These are phyloP conservation scores for Calendula officinalis DNA, from an alignment of 129 eudicot species.

Conservation along the genomic window DNA sequence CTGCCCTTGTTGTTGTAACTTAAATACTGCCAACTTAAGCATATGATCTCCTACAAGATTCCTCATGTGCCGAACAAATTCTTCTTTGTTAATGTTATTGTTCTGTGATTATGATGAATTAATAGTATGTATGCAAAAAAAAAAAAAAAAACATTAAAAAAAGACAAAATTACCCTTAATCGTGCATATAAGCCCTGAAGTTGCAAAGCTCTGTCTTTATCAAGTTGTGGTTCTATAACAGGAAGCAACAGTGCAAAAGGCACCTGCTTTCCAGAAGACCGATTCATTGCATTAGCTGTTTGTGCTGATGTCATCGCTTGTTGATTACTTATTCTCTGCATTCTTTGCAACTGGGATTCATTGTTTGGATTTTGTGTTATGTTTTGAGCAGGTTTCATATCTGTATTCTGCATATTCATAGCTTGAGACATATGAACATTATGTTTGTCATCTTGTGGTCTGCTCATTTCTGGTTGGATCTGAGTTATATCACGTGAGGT, in stretches of 20 bases:
- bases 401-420: conserved; percentile 39
- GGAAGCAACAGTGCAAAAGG: conserved; percentile 82
- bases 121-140: background rate
- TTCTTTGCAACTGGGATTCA: conserved; percentile 38
- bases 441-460: conserved; percentile 42
- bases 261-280: conserved; percentile 46
- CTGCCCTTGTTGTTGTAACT: conserved; percentile 76
- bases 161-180: conserved; percentile 43
- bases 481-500: conserved; percentile 36
- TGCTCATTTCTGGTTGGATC: conserved; percentile 28
- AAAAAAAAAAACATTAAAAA: background rate
- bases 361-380: conserved; percentile 33
- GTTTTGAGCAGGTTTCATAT: conserved; percentile 37
- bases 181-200: conserved; percentile 60
- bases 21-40: conserved; percentile 74
- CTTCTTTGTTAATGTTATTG: conserved; percentile 69
- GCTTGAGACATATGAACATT: conserved; percentile 39
- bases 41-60: conserved; percentile 87
- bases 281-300: conserved; percentile 41
- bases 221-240: conserved; percentile 76
- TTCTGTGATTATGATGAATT: conserved; percentile 44
- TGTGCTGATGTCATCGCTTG: conserved; percentile 42
- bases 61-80: conserved; percentile 70
- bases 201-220: conserved; percentile 83
- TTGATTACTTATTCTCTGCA: conserved; percentile 49